A percentile compares a stretch with the other conserved stretches of the same genome.
Evolutionary conservation across 108 stramenopile species (phyloP).

Genomic region (Conticribra weissflogii): DNA sequence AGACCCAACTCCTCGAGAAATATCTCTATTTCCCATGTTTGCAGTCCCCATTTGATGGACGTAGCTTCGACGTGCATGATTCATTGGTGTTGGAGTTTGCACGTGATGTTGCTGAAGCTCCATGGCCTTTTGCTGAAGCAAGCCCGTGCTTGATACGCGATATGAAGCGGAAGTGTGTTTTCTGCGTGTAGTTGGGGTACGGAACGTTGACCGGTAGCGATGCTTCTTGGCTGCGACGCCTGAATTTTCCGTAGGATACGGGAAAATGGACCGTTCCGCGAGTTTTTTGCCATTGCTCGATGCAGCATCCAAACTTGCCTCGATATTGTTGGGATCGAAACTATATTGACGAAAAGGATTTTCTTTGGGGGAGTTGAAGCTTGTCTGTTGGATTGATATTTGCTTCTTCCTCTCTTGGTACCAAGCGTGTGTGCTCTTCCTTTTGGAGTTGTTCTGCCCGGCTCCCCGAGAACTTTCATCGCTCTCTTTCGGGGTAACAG

Average conservation of each 20-base stretch:
- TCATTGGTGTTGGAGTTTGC: constrained; percentile 4
- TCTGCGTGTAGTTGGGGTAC: constrained; percentile 32
- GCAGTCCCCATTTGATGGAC: neutral
- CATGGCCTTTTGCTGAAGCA: constrained; percentile 41
- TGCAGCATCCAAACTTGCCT: constrained; percentile 43
- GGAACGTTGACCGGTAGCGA: constrained; percentile 17
- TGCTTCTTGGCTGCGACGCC: constrained; percentile 6
- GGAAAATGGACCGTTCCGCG: constrained; percentile 29
- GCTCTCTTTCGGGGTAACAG: constrained; percentile 3
- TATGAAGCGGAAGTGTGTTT: constrained; percentile 21
- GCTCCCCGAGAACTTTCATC: neutral
- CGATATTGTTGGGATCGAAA: constrained; percentile 86
- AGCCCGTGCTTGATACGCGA: constrained; percentile 34
- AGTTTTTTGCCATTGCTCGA: constrained; percentile 25
- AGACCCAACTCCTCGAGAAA: too few species aligned
- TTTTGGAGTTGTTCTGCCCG: constrained; percentile 1
- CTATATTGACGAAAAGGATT: constrained; percentile 79
- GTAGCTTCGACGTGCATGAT: neutral
- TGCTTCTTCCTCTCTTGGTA: constrained; percentile 25
- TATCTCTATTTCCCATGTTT: constrained; percentile 2
- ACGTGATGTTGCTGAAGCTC: constrained; percentile 41
- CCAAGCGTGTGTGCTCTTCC: neutral
- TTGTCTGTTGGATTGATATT: constrained; percentile 29
- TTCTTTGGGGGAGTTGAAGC: constrained; percentile 63
- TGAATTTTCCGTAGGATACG: constrained; percentile 4